Percentiles rank a stretch among this genome's conserved stretches.
phyloP scores from a whole-genome alignment of 371 early-diverging fungal species.

The Phascolomyces articulosus region DNA sequence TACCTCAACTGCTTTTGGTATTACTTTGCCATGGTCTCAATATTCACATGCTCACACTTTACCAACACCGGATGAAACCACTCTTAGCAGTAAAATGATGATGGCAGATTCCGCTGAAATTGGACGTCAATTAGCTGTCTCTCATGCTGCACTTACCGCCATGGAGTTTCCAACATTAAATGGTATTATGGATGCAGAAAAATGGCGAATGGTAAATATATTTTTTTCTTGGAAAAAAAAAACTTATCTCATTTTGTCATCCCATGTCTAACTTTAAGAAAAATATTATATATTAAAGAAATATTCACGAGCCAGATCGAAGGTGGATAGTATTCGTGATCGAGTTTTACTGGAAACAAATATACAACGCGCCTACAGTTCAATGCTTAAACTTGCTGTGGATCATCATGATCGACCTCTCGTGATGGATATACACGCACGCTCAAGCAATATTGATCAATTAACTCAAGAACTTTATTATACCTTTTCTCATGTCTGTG shows the following conservation, averaged over 20 bases:
- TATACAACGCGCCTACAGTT: constrained; percentile 14
- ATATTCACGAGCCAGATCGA: constrained; percentile 4
- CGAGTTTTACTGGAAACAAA: constrained; percentile 14
- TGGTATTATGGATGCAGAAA: constrained; percentile 12
- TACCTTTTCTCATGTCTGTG: constrained; percentile 10
- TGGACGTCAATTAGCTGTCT: constrained; percentile 11
- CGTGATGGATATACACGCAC: constrained; percentile 2
- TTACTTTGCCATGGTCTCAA: constrained; percentile 7
- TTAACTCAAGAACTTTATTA: constrained; percentile 16
- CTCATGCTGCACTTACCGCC: constrained; percentile 13
- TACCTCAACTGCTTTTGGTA: constrained; percentile 1
- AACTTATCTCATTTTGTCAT: too few species aligned
- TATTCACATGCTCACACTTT: background rate
- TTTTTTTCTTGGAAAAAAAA: too few species aligned
- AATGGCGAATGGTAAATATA: background rate
- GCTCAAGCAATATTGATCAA: constrained; percentile 8
- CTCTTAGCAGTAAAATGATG: background rate
- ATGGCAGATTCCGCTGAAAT: constrained; percentile 3
- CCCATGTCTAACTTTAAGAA: background rate
- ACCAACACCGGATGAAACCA: background rate
- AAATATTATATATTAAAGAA: constrained; percentile 5
- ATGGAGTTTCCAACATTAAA: constrained; percentile 10
- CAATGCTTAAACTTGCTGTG: constrained; percentile 12
- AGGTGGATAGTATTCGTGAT: constrained; percentile 3
- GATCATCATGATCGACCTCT: background rate